These are phyloP conservation scores for Tylopilus sp. DNA, from an alignment of 768 basidiomycete species.

Conservation along the genomic window DNA sequence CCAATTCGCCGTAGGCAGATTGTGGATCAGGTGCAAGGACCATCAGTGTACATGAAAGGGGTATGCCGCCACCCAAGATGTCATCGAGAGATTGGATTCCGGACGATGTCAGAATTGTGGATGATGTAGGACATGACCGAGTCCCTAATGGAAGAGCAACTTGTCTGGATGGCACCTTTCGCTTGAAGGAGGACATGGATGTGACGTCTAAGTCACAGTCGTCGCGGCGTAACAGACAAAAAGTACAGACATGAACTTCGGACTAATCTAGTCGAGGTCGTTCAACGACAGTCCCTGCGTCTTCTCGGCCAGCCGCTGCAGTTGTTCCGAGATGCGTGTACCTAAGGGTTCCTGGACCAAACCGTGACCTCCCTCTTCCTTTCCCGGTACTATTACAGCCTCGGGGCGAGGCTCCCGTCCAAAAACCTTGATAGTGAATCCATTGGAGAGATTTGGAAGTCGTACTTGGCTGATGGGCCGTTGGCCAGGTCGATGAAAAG, in stretches of 20 bases:
- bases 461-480: conserved; percentile 23
- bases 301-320: conserved; percentile 14
- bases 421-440: conserved; percentile 28
- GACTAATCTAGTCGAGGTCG: conserved; percentile 22
- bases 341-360: not conserved
- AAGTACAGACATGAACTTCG: not conserved
- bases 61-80: conserved; percentile 88
- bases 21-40: conserved; percentile 83
- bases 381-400: not conserved
- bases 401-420: conserved; percentile 21
- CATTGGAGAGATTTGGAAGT: conserved; percentile 31
- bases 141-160: conserved; percentile 47
- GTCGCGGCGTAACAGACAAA: not conserved
- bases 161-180: conserved; percentile 49
- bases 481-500: conserved; percentile 34
- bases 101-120: conserved; percentile 67
- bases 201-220: conserved; percentile 13
- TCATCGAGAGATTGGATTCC: conserved; percentile 95
- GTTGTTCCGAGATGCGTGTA: not conserved
- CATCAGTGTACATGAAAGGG: conserved; percentile 71
- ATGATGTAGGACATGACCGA: conserved; percentile 54
- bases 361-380: not conserved
- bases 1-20: conserved; percentile 78
- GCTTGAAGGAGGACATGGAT: conserved; percentile 78
- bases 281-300: conserved; percentile 22